phyloP scores from a whole-genome alignment of 2,329 filamentous ascomycete species.

The Zasmidium citrigriseum region DNA sequence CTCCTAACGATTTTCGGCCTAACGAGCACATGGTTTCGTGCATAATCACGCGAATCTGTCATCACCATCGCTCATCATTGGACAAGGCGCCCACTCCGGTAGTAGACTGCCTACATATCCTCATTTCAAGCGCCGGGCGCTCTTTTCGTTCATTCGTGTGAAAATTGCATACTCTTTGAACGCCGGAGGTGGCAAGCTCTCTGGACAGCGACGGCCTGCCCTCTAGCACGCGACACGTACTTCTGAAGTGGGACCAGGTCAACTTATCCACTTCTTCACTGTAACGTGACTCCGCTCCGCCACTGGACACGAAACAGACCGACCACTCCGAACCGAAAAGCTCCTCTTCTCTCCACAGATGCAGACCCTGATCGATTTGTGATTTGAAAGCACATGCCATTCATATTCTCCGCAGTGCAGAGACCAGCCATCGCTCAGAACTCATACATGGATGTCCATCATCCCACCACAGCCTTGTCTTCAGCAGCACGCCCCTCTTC shows the following conservation, averaged over 20 bases:
- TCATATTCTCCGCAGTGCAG: no score
- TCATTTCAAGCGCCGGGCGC: background rate
- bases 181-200: background rate
- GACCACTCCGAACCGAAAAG: background rate
- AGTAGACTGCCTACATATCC: background rate
- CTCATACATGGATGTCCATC: no score
- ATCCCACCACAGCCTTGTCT: no score
- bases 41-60: background rate
- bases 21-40: background rate
- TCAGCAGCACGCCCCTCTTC: no score
- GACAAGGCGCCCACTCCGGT: background rate
- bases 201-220: background rate
- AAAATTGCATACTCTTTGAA: background rate
- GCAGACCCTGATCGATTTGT: no score
- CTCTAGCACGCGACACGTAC: background rate
- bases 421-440: no score
- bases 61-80: background rate
- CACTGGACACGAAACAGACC: background rate
- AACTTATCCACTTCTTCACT: background rate
- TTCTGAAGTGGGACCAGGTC: background rate
- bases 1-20: background rate
- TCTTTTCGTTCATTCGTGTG: background rate
- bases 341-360: background rate
- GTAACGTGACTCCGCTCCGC: background rate
- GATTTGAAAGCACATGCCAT: no score